Base-by-base conservation (phyloP, 768 basidiomycete genomes). In the Hebeloma cylindrosporum region DNA sequence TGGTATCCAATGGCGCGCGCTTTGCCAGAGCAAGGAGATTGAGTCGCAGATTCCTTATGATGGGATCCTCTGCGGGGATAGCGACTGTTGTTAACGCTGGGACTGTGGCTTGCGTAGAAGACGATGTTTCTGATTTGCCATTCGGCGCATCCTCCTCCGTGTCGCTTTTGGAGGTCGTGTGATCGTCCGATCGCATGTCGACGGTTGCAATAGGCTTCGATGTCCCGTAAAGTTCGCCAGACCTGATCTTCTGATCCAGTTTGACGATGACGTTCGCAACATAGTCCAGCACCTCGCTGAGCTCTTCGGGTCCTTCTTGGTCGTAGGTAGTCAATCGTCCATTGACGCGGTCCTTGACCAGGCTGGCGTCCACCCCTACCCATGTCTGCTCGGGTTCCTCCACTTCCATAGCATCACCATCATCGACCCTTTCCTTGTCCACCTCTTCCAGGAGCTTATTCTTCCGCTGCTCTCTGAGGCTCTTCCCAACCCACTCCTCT, bases 11-110 rank as follows among this genome's bases (percentile, higher is more conserved):
- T 1, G 88, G 88, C 7, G 86, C 86, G 5, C 86, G 76, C 58
- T 88, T 88, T 45, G 85, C 83, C 25, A 91, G 70, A 2, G 87
- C 86, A 20, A 91, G 72, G 21, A 91, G 68, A 58, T 88, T 89
- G 51, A 90, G 68, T 28, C 88, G 75, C 37, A 89, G 66, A 41
- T 80, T 75, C 42, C 76, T 74, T 55, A 82, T 36, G 13, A 68
- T 52, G 2, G 75, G 69, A 43, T 83, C 78, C 58, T 84, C 83
- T 18, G 42, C 10, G 11, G 50, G 28, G 27, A 40, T n/a, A n/a
- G 21, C 25, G 35, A 39, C 21, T 43, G 18, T 10, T 32, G 34
- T 16, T 28, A 20, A 31, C 44, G 2, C 13, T 29, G 38, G n/a
- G 20, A 32, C 29, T 29, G 35, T 20, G 26, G 9, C 11, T 11